Evolutionary conservation across 371 early-diverging fungal species (phyloP).

Genomic region (Fennellomyces sp.): DNA sequence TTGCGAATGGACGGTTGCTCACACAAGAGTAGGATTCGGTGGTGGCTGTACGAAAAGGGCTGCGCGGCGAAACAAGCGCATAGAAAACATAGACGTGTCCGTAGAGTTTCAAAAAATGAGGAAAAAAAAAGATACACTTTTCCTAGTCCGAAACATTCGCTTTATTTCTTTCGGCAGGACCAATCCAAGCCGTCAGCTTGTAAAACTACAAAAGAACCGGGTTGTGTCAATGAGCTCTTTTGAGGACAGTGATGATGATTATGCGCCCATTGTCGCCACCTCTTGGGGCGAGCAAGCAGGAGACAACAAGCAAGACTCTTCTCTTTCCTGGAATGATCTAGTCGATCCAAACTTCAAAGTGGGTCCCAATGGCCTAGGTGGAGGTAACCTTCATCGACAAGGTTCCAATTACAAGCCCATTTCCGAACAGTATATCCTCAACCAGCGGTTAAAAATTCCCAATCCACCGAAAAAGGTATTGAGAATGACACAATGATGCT

Average conservation of each 20-base stretch:
- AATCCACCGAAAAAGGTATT: constrained; percentile 8
- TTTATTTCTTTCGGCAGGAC: too few relatives aligned
- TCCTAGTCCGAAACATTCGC: too few relatives aligned
- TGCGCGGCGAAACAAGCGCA: constrained; percentile 34
- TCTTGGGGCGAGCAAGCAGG: constrained; percentile 13
- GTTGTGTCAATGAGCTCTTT: neutral
- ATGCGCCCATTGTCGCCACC: constrained; percentile 13
- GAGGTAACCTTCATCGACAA: constrained; percentile 26
- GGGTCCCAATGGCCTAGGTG: constrained; percentile 22
- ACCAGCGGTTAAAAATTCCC: constrained; percentile 18
- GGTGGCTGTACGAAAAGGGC: constrained; percentile 62
- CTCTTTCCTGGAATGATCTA: constrained; percentile 15
- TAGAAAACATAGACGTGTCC: too few relatives aligned
- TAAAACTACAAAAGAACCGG: too few relatives aligned
- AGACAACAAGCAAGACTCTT: neutral
- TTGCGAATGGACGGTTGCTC: neutral
- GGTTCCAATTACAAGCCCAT: constrained; percentile 28
- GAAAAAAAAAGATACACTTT: neutral
- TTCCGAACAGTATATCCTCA: constrained; percentile 19
- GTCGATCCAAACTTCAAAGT: constrained; percentile 24
- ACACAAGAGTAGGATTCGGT: constrained; percentile 52
- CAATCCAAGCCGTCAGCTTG: too few relatives aligned
- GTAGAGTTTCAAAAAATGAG: too few relatives aligned
- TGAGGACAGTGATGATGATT: constrained; percentile 20
- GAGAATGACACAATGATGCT: neutral